Evolutionary conservation across 164 flowering plant species (phyloP), one percentile per base, ranked within the genome.

Genomic region (Saururus chinensis): DNA sequence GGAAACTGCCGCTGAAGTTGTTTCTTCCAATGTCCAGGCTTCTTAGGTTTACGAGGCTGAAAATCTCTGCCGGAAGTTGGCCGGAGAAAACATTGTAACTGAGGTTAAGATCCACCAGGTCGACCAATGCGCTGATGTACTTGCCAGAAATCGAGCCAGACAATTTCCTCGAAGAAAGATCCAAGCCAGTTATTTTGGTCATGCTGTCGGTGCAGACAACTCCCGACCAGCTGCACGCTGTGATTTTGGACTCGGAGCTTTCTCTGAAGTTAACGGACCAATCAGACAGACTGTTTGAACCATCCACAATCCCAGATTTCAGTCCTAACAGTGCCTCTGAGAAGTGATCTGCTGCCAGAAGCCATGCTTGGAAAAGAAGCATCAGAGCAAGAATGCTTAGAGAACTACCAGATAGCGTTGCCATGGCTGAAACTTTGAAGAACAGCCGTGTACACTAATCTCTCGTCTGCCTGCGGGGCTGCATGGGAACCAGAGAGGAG

Each of bases 151-250:
- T 37, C 11, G 26, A 58, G 22, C 98, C 98, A 21, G 71, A 75
- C 59, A 92, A 89, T 40, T 73, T 79, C 70, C 72, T 83, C 48
- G 52, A 59, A 9, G 96, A 84, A 19, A 89, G 84, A 80, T 89
- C 81, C 12, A 93, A 30, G 49, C 78, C 77, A 37, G 73, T 60
- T 35, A 92, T 66, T 53, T 60, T 51, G 40, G 80, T 76, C 12
- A 78, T 76, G 59, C 89, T 84, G 16, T 66, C 54, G 67, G 72
- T 74, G 69, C 98, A 93, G 49, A 68, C 78, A 63, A 90, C 74
- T 17, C 96, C 98, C 30, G 85, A 69, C 97, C 97, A 93, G 30
- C 87, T 79, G 68, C 98, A 92, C 26, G 85, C 87, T 42, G 54
- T 25, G 30, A 82, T 71, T 70, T 66, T 64, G 16, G 54, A 59